Conservation (phyloP, 1,284 basidiomycete genomes). For the Ustilago xerochloae region DNA sequence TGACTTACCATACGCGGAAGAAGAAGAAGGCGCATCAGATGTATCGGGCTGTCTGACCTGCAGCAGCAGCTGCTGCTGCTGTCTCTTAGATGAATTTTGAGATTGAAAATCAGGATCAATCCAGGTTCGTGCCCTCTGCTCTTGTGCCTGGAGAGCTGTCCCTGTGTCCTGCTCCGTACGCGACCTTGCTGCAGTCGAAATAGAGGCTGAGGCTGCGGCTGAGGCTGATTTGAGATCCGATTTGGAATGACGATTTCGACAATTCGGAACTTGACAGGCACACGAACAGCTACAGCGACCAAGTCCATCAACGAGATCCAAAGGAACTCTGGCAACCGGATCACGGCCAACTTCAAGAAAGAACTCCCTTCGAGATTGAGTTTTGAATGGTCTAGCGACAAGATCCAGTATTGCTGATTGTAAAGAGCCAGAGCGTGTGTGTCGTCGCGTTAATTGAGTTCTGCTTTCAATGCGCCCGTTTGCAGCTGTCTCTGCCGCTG, state of each 20-base stretch:
- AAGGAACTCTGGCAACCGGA: neutral
- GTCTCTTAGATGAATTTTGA: constrained; percentile 3
- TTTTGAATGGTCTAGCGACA: constrained; percentile 1
- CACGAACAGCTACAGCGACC: neutral
- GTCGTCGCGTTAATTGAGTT: constrained; percentile 18
- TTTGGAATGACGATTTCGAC: neutral
- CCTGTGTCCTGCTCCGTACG: neutral
- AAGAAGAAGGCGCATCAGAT: constrained; percentile 11
- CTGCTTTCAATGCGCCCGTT: neutral
- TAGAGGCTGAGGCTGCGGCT: neutral
- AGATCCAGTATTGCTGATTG: constrained; percentile 4
- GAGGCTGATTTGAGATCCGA: neutral
- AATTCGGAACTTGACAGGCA: neutral
- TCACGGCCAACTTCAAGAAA: neutral
- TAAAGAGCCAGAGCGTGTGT: constrained; percentile 5
- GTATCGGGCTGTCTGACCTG: constrained; percentile 8
- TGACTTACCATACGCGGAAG: constrained; percentile 11
- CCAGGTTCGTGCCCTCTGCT: constrained; percentile 7
- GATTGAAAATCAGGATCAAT: constrained; percentile 6
- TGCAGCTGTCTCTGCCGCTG: neutral
- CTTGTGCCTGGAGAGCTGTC: too few relatives aligned
- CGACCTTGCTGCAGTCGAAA: neutral
- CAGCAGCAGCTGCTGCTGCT: too few relatives aligned
- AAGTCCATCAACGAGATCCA: neutral
- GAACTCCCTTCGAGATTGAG: neutral